Evolutionary conservation across 108 stramenopile genomes (phyloP).

Genomic region (Conticribra weissflogii): DNA sequence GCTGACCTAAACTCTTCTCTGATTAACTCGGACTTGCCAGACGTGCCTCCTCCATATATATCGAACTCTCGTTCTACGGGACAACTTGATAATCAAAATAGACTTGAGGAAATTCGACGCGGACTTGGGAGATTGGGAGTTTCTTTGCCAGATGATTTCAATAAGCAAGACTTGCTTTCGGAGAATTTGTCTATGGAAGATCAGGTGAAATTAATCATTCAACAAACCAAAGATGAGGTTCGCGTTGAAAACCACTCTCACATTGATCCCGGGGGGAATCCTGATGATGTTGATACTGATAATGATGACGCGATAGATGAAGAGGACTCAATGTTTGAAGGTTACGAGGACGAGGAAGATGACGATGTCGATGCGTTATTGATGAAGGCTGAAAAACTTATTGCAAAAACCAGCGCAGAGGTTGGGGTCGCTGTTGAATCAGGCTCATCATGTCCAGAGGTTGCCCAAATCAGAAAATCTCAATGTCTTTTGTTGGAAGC

Average conservation of each 20-base stretch:
- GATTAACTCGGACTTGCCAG: neutral
- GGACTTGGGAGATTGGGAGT: conserved; percentile 37
- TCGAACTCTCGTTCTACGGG: conserved; percentile 5
- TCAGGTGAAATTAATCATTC: conserved; percentile 39
- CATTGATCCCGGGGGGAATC: neutral
- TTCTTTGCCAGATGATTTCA: conserved; percentile 22
- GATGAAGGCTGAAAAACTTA: conserved; percentile 32
- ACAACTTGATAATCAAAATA: conserved; percentile 6
- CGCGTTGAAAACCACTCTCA: conserved; percentile 21
- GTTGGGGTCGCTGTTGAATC: neutral
- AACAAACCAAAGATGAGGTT: conserved; percentile 37
- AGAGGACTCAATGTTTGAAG: conserved; percentile 48
- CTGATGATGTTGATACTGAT: conserved; percentile 1
- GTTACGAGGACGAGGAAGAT: conserved; percentile 35
- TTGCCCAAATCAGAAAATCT: conserved; percentile 22
- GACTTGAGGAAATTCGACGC: conserved; percentile 25
- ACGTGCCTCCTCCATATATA: conserved; percentile 9
- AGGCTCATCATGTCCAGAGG: neutral
- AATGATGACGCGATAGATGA: conserved; percentile 26
- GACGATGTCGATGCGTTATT: conserved; percentile 28
- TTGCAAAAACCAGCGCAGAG: conserved; percentile 11
- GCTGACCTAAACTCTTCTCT: conserved; percentile 25
- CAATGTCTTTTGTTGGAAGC: conserved; percentile 40
- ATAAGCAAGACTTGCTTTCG: conserved; percentile 1
- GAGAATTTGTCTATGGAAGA: conserved; percentile 31